Percentiles rank a stretch among this genome's conserved stretches.
Conservation (phyloP, 768 basidiomycete genomes). For the Mycena chlorophos region DNA sequence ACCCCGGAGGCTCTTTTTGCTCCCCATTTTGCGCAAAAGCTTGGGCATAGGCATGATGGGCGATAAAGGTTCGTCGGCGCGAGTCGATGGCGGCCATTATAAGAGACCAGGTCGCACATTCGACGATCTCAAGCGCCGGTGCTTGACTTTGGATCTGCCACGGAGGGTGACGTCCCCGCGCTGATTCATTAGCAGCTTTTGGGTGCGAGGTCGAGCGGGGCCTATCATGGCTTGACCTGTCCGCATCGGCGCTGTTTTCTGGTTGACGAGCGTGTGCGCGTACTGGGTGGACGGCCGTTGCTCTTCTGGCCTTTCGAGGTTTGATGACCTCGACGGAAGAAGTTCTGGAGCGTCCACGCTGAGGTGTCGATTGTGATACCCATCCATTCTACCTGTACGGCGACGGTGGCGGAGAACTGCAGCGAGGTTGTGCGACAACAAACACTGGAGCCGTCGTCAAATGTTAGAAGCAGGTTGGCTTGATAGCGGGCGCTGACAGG, state of each 20-base stretch:
- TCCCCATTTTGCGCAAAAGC: neutral
- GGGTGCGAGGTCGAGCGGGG: neutral
- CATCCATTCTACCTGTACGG: neutral
- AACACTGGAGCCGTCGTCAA: neutral
- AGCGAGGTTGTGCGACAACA: too few species aligned
- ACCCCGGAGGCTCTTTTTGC: neutral
- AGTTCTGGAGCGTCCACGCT: neutral
- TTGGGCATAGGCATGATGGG: slow-evolving; percentile 3
- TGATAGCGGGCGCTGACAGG: neutral
- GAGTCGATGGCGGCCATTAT: neutral
- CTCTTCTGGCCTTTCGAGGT: neutral
- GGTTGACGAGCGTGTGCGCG: neutral
- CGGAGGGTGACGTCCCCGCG: neutral
- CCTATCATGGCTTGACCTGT: slow-evolving; percentile 1
- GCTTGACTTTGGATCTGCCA: neutral
- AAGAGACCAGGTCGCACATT: neutral
- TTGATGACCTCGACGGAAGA: neutral
- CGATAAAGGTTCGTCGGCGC: neutral
- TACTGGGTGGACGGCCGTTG: too few species aligned
- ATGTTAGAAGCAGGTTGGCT: neutral
- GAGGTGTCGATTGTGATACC: neutral
- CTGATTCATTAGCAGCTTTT: slow-evolving; percentile 1
- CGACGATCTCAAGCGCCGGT: neutral
- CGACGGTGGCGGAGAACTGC: neutral
- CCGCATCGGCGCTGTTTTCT: neutral